Conservation (phyloP, 305 asterid species). For the Fraxinus nigra region DNA sequence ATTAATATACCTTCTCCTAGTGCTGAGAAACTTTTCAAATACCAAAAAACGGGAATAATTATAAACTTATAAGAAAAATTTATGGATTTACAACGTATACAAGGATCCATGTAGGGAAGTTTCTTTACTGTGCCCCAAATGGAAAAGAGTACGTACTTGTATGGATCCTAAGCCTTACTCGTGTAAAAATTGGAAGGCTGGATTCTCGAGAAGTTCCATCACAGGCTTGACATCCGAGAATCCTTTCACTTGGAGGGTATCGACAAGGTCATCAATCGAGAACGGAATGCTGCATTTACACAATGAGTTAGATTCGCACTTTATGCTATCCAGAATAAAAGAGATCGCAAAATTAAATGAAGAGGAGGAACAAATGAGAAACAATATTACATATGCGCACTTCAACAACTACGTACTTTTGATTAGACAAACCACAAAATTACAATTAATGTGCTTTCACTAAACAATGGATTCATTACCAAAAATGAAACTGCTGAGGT, state of each 20-base stretch:
- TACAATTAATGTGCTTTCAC: not conserved
- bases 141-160: not conserved
- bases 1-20: slow-evolving; percentile 35
- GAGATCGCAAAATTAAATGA: not conserved
- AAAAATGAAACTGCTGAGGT: not conserved
- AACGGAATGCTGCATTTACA: slow-evolving; percentile 79
- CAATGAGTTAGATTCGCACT: slow-evolving; percentile 1
- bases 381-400: not conserved
- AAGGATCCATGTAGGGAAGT: not conserved
- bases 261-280: slow-evolving; percentile 83
- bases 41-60: slow-evolving; percentile 32
- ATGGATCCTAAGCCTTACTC: slow-evolving; percentile 52
- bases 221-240: slow-evolving; percentile 87
- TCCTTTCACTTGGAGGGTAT: slow-evolving; percentile 75
- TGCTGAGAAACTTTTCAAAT: slow-evolving; percentile 36
- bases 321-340: not conserved
- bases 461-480: not conserved
- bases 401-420: not conserved
- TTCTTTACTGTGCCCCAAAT: slow-evolving; percentile 1
- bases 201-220: slow-evolving; percentile 64
- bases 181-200: slow-evolving; percentile 83
- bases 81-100: slow-evolving; percentile 50
- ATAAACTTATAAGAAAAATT: slow-evolving; percentile 27
- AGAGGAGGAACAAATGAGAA: not conserved
- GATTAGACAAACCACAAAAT: not conserved